These are phyloP conservation scores for Aspergillus asperescens DNA, from an alignment of 495 filamentous ascomycete genomes.

Conservation along the genomic window DNA sequence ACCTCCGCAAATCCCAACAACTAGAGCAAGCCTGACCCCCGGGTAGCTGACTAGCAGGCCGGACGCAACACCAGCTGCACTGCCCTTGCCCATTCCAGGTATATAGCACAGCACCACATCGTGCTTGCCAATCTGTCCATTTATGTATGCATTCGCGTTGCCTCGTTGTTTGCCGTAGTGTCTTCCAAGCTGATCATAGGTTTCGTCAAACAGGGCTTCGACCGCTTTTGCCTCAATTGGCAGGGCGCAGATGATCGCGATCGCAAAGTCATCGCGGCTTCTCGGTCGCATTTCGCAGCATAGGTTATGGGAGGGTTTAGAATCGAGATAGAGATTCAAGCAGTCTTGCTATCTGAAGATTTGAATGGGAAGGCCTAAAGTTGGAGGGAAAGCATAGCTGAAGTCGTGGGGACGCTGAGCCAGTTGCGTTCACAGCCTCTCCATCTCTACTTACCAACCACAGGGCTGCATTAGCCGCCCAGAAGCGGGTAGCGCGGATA, in stretches of 20 bases:
- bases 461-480: too few relatives aligned
- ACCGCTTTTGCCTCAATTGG: slow-evolving; percentile 26
- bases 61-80: slow-evolving; percentile 23
- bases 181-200: slow-evolving; percentile 13
- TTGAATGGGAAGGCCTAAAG: too few relatives aligned
- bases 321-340: too few relatives aligned
- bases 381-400: too few relatives aligned
- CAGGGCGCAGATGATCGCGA: neutral
- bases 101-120: slow-evolving; percentile 34
- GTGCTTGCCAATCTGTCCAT: slow-evolving; percentile 31
- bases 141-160: slow-evolving; percentile 24
- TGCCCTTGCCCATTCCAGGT: slow-evolving; percentile 30
- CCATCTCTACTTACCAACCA: too few relatives aligned
- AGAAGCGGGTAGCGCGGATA: too few relatives aligned
- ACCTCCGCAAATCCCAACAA: slow-evolving; percentile 31
- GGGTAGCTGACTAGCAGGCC: slow-evolving; percentile 28
- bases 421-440: too few relatives aligned
- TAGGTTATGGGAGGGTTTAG: too few relatives aligned
- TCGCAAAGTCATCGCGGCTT: slow-evolving; percentile 19
- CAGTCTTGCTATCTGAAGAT: too few relatives aligned
- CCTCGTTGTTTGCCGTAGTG: slow-evolving; percentile 1
- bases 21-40: slow-evolving; percentile 18
- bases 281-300: neutral
- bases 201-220: slow-evolving; percentile 24
- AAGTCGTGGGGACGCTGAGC: too few relatives aligned